These are phyloP conservation scores for Trichophyton schoenleinii DNA, from an alignment of 2,329 filamentous ascomycete species.

Conservation along the genomic window DNA sequence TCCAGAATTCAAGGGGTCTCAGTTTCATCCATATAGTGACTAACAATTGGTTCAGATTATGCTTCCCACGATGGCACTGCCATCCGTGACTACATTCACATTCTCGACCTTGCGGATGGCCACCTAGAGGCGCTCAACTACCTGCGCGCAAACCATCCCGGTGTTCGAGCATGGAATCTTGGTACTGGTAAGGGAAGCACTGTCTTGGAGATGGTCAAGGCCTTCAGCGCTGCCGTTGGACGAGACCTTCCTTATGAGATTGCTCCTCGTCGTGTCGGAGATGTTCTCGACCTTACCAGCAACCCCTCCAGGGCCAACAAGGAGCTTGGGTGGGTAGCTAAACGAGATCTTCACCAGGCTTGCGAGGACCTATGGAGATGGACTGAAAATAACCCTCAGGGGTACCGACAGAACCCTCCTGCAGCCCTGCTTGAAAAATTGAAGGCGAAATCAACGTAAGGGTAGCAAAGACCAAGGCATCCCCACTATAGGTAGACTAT, in stretches of 20 bases:
- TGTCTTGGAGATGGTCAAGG: slow-evolving; percentile 93
- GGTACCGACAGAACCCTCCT: slow-evolving; percentile 86
- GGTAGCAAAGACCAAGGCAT: not conserved
- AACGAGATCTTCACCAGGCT: slow-evolving; percentile 80
- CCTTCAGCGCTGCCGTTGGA: slow-evolving; percentile 79
- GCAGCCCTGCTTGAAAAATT: slow-evolving; percentile 55
- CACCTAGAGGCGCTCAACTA: slow-evolving; percentile 85
- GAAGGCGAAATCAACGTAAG: not conserved
- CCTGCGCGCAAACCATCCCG: slow-evolving; percentile 69
- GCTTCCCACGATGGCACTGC: slow-evolving; percentile 77
- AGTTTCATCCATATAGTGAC: not conserved
- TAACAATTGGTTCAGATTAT: slow-evolving; percentile 55
- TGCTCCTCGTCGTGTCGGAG: slow-evolving; percentile 66
- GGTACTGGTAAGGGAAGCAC: slow-evolving; percentile 91
- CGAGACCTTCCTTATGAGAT: slow-evolving; percentile 79
- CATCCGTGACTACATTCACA: slow-evolving; percentile 97
- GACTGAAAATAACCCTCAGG: slow-evolving; percentile 93
- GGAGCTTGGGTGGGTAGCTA: slow-evolving; percentile 86
- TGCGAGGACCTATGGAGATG: slow-evolving; percentile 93
- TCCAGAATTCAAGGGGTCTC: not conserved
- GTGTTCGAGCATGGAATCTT: slow-evolving; percentile 91
- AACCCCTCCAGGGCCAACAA: slow-evolving; percentile 76
- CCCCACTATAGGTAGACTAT: not conserved
- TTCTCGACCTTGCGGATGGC: slow-evolving; percentile 74
- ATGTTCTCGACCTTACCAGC: slow-evolving; percentile 88